Evolutionary conservation across 1,139 yeast genomes (phyloP), one percentile per base, ranked within the genome.

Genomic region (Nakaseomyces sp.): DNA sequence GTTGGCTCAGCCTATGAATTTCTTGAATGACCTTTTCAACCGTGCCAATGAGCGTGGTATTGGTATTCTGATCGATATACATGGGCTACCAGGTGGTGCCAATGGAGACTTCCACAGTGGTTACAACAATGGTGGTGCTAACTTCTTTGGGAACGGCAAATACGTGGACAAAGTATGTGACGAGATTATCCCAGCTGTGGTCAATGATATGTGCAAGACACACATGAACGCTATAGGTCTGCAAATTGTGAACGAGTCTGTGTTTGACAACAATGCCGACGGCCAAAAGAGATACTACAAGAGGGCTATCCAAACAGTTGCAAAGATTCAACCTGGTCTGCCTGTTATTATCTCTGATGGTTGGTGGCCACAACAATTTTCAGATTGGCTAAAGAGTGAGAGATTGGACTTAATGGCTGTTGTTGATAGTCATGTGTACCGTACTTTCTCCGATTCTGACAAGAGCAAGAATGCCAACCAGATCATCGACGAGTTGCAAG

Each of bases 31-130:
- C 1, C 40, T 66, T 17, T 53, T 65, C 19, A 39, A 41, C 1
- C 57, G 45, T 32, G 70, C 70, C 2, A 45, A 44, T 2, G 50
- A 57, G 38, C 19, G 67, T 55, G 69, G 73, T 22, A 89, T 91
- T 49, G 83, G 88, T 8, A 80, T 89, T 1, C 57, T 91, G 46
- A 74, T 89, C 9, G 98, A 91, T 63, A 59, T 91, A 39, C 98
- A 91, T 63, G 96, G 85, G 0, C 64, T 91, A 22, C 97, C 96
- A 2, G 88, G 86, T 10, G 96, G 96, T 36, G 97, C 96, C 24
- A 91, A 91, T 58, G 76, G 78, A 0, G 81, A 81, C 22, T 77
- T 81, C 46, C 97, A 89, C 61, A 79, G 93, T 55, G 98, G 97
- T 6, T 42, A 75, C 75, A 2, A 61, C 63, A 25, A 82, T 87